These are phyloP conservation scores for Salvia sclarea DNA, from an alignment of 305 asterid genomes.

Conservation along the genomic window DNA sequence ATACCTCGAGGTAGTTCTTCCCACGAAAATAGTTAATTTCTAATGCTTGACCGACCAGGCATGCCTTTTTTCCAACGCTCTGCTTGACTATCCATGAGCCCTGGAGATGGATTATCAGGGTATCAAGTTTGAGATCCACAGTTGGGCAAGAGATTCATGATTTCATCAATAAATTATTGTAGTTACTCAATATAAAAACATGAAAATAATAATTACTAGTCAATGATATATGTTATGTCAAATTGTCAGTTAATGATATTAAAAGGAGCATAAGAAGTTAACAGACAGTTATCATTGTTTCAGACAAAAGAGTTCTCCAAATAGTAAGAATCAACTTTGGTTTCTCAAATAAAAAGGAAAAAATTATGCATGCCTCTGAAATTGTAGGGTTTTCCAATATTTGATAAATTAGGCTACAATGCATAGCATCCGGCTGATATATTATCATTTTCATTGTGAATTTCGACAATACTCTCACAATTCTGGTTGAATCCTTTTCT, in stretches of 20 bases:
- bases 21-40: conserved; percentile 89
- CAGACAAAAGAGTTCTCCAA: neutral
- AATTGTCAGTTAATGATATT: neutral
- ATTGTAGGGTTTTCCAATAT: neutral
- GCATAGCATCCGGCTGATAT: neutral
- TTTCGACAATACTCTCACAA: too few species aligned
- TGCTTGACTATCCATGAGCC: conserved; percentile 98
- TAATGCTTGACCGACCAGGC: conserved; percentile 93
- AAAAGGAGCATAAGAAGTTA: conserved; percentile 12
- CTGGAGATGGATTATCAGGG: conserved; percentile 44
- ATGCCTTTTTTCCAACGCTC: conserved; percentile 95
- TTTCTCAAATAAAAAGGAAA: too few species aligned
- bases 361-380: neutral
- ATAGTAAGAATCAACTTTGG: too few species aligned
- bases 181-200: conserved; percentile 13
- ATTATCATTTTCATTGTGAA: too few species aligned
- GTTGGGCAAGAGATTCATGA: conserved; percentile 10
- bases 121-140: conserved; percentile 25
- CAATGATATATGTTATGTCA: neutral
- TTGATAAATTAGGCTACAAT: neutral
- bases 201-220: neutral
- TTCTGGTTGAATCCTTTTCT: too few species aligned
- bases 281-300: conserved; percentile 9
- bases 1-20: conserved; percentile 95
- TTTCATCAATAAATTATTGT: conserved; percentile 2